Evolutionary conservation across 306 rosid species (phyloP).

Genomic region (Crataegus laevigata): DNA sequence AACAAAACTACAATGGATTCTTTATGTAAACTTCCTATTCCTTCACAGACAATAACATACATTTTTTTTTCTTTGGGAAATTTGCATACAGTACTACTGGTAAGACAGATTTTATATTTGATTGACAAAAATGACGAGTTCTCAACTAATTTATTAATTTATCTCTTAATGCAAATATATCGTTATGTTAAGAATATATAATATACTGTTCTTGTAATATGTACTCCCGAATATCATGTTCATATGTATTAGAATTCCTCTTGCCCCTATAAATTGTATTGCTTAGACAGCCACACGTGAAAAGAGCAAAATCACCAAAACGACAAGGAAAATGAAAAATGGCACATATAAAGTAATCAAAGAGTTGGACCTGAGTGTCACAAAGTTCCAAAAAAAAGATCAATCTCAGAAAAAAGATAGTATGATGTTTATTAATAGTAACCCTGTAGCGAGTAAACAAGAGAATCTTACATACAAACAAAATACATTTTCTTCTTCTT

Average conservation of each 20-base stretch:
- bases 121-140: no score
- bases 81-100: not conserved
- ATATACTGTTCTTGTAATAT: not conserved
- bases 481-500: no score
- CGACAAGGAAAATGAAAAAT: conserved; percentile 14
- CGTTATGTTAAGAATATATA: not conserved
- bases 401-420: conserved; percentile 2
- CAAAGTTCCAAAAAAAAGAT: conserved; percentile 21
- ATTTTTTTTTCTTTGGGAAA: not conserved
- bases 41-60: not conserved
- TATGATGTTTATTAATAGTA: conserved; percentile 14
- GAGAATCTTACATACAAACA: no score
- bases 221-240: not conserved
- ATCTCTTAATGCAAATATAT: no score
- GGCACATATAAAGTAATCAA: conserved; percentile 25
- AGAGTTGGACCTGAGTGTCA: conserved; percentile 13
- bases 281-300: conserved; percentile 10
- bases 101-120: no score
- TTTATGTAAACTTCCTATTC: not conserved
- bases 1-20: not conserved
- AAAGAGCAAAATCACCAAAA: conserved; percentile 12
- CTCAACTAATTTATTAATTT: no score
- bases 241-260: not conserved
- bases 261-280: not conserved
- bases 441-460: conserved; percentile 1